Evolutionary conservation across 306 rosid genomes (phyloP), one percentile per base, ranked within the genome.

Genomic region (Ceratonia siliqua): DNA sequence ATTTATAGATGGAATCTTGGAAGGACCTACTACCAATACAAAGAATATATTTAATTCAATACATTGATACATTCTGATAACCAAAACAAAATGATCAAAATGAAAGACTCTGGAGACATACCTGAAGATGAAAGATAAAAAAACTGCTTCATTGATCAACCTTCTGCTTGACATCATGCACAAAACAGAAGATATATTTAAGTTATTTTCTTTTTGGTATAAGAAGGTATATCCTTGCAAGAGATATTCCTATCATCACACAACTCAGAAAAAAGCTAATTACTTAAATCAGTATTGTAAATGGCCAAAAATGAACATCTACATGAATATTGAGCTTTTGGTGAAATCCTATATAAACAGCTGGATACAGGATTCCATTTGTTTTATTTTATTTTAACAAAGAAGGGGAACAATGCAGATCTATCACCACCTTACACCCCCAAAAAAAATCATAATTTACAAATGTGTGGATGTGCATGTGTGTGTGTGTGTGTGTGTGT

Each of bases 121-220:
- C 96, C 96, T 15, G 66, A 78, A 53, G 81, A 72, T 13, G 85
- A 79, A 62, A 77, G 73, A 79, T 81, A 78, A 64, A 76, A 71
- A 68, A 76, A 80, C 58, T 79, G 91, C 84, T 80, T 88, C 96
- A 90, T 90, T 68, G 85, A 79, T 82, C 77, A 71, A 78, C 80
- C 70, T 75, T 52, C 88, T 81, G 78, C 57, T 24, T n/a, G n/a
- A n/a, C n/a, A n/a, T 61, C 49, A 42, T 46, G 45, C 62, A 74
- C 27, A 68, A 63, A 67, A 73, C 14, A 64, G 18, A 48, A 65
- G 25, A 56, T 22, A 30, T 15, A 54, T 11, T 65, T 21, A 25
- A 72, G 72, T 56, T 36, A 57, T n/a, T 75, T 27, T 39, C 35
- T 6, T 73, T 55, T 73, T 52, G 36, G 24, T 27, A 53, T 10